Evolutionary conservation across 139 green algal genomes (phyloP).

Genomic region (Pseudopediastrum boryanum): DNA sequence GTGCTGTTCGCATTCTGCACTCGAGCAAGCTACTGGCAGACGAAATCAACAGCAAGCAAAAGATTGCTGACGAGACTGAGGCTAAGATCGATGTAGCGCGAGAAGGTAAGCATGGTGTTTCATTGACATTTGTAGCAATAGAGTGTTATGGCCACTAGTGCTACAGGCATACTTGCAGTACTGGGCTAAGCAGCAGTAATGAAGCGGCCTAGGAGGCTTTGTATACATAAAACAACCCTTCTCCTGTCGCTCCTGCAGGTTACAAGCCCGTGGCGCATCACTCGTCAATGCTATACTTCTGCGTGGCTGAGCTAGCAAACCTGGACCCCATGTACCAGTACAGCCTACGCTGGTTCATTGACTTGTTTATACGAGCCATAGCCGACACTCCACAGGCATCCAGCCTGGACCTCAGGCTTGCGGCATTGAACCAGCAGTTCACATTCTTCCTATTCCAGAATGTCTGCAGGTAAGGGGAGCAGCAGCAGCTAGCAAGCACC

Average conservation of each 20-base stretch:
- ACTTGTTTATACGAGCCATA: slow-evolving; percentile 68
- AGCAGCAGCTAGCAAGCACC: background rate
- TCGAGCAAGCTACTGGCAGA: slow-evolving; percentile 72
- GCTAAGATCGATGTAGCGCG: slow-evolving; percentile 76
- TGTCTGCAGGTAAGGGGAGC: slow-evolving; percentile 71
- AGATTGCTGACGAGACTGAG: slow-evolving; percentile 82
- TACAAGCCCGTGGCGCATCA: slow-evolving; percentile 79
- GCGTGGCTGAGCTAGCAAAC: slow-evolving; percentile 60
- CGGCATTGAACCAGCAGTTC: slow-evolving; percentile 72
- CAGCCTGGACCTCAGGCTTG: slow-evolving; percentile 63
- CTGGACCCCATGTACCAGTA: slow-evolving; percentile 82
- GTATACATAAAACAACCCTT: too few species aligned
- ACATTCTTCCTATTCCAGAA: slow-evolving; percentile 80
- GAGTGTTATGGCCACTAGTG: too few species aligned
- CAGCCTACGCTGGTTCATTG: slow-evolving; percentile 68
- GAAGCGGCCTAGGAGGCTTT: too few species aligned
- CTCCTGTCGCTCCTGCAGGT: slow-evolving; percentile 45
- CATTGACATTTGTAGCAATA: too few species aligned
- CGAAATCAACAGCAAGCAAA: slow-evolving; percentile 80
- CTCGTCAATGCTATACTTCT: slow-evolving; percentile 78
- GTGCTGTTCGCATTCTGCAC: slow-evolving; percentile 75
- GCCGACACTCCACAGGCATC: slow-evolving; percentile 51
- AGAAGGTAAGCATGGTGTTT: slow-evolving; percentile 16
- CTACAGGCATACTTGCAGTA: too few species aligned
- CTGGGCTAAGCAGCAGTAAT: too few species aligned